A percentile compares a stretch with the other conserved stretches of the same genome.
Evolutionary conservation across 2,329 filamentous ascomycete genomes (phyloP).

Genomic region (Pyrenochaeta sp.): DNA sequence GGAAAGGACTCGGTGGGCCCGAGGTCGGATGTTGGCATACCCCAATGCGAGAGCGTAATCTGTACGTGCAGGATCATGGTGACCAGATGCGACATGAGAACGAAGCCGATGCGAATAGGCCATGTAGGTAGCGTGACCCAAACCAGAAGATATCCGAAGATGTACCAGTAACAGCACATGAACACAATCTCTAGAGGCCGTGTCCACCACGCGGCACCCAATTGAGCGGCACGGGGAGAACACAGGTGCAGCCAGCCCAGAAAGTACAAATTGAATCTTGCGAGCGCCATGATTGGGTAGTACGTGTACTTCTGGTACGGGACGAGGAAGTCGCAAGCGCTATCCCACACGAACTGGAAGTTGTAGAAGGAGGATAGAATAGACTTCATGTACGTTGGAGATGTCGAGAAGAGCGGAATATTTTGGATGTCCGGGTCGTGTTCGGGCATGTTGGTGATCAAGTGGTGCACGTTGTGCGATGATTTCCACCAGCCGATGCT

Average conservation of each 20-base stretch:
- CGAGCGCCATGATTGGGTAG: constrained; percentile 81
- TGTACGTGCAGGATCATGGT: constrained; percentile 86
- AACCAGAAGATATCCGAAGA: constrained; percentile 84
- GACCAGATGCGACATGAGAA: constrained; percentile 81
- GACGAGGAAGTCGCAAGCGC: constrained; percentile 73
- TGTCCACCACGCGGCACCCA: constrained; percentile 84
- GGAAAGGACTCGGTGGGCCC: constrained; percentile 86
- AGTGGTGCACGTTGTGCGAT: constrained; percentile 73
- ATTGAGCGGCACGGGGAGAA: constrained; percentile 72
- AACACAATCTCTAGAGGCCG: constrained; percentile 80
- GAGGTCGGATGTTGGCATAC: constrained; percentile 89
- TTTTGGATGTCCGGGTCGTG: constrained; percentile 60
- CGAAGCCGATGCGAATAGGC: constrained; percentile 74
- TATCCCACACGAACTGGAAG: constrained; percentile 79
- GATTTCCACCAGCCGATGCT: constrained; percentile 76
- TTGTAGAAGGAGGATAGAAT: constrained; percentile 86
- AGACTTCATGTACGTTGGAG: constrained; percentile 77
- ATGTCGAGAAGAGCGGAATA: constrained; percentile 87
- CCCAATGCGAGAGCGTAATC: constrained; percentile 91
- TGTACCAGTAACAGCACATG: constrained; percentile 82
- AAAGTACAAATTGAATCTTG: constrained; percentile 86
- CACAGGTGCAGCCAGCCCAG: constrained; percentile 83
- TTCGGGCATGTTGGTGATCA: constrained; percentile 69
- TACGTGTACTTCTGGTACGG: constrained; percentile 83
- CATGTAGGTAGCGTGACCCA: constrained; percentile 76